Evolutionary conservation across 2,329 filamentous ascomycete species (phyloP).

Genomic region (Penicillium fuscoglaucum): DNA sequence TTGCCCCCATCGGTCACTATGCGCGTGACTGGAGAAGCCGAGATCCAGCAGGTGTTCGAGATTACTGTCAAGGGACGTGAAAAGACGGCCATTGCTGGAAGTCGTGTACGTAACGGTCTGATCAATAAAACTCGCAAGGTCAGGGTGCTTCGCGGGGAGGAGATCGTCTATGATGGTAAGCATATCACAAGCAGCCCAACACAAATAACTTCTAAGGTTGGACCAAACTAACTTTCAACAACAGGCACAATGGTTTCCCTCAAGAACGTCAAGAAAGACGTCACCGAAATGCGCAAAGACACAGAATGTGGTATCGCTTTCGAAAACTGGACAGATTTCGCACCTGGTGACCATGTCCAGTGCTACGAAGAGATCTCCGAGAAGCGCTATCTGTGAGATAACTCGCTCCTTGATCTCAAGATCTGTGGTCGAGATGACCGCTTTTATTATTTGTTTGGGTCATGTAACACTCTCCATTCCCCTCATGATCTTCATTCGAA

Average conservation of each 20-base stretch:
- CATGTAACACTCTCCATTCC: constrained; percentile 8
- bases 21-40: constrained; percentile 82
- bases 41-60: constrained; percentile 77
- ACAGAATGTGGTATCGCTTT: constrained; percentile 92
- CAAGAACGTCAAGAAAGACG: constrained; percentile 91
- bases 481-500: constrained; percentile 2
- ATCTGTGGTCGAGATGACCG: not conserved
- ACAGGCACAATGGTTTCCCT: constrained; percentile 75
- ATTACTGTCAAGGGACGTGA: constrained; percentile 74
- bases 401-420: not conserved
- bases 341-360: constrained; percentile 82
- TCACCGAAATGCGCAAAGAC: constrained; percentile 84
- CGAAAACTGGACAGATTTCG: constrained; percentile 73
- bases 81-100: constrained; percentile 78
- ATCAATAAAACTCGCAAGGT: constrained; percentile 66
- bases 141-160: constrained; percentile 68
- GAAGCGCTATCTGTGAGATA: constrained; percentile 56
- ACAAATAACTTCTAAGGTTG: not conserved
- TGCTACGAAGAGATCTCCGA: constrained; percentile 77
- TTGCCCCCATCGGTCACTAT: constrained; percentile 66
- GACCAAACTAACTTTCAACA: constrained; percentile 11
- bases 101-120: constrained; percentile 78
- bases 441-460: constrained; percentile 6
- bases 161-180: constrained; percentile 80
- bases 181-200: constrained; percentile 20